These are phyloP conservation scores for Trypanosoma avium DNA, from an alignment of 208 protist species.

Conservation along the genomic window DNA sequence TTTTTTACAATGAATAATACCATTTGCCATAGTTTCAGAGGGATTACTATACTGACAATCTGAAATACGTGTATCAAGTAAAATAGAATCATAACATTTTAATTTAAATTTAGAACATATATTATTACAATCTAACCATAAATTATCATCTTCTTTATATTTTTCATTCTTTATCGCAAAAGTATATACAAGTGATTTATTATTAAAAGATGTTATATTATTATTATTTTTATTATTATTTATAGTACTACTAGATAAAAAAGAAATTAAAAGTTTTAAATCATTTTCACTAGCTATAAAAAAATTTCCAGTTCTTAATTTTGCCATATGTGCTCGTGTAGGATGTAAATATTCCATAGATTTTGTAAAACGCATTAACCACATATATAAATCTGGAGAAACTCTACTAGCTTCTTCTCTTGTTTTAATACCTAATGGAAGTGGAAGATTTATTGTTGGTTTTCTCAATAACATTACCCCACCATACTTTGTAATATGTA, in stretches of 20 bases:
- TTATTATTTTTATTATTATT: not conserved
- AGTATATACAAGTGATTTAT: not conserved
- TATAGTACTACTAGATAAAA: not conserved
- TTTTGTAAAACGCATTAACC: slow-evolving; percentile 25
- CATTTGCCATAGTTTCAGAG: slow-evolving; percentile 19
- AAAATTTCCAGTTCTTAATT: slow-evolving; percentile 6
- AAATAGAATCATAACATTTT: slow-evolving; percentile 6
- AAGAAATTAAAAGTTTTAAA: not conserved
- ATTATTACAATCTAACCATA: slow-evolving; percentile 4
- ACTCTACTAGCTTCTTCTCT: not conserved
- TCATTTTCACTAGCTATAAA: slow-evolving; percentile 5
- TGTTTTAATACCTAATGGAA: slow-evolving; percentile 17
- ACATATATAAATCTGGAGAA: slow-evolving; percentile 27
- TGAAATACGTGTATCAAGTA: slow-evolving; percentile 22
- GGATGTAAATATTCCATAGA: slow-evolving; percentile 27
- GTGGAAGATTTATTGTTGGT: not conserved
- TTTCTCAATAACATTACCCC: slow-evolving; percentile 5
- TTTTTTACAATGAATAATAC: slow-evolving; percentile 17
- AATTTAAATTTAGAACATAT: slow-evolving; percentile 4
- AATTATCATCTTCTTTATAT: not conserved
- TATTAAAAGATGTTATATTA: not conserved
- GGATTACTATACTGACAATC: slow-evolving; percentile 19
- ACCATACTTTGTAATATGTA: slow-evolving; percentile 16
- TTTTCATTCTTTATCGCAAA: not conserved
- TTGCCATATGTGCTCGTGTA: slow-evolving; percentile 12